These are phyloP conservation scores for Nemania sp. DNA, from an alignment of 2,329 filamentous ascomycete species.

Conservation along the genomic window DNA sequence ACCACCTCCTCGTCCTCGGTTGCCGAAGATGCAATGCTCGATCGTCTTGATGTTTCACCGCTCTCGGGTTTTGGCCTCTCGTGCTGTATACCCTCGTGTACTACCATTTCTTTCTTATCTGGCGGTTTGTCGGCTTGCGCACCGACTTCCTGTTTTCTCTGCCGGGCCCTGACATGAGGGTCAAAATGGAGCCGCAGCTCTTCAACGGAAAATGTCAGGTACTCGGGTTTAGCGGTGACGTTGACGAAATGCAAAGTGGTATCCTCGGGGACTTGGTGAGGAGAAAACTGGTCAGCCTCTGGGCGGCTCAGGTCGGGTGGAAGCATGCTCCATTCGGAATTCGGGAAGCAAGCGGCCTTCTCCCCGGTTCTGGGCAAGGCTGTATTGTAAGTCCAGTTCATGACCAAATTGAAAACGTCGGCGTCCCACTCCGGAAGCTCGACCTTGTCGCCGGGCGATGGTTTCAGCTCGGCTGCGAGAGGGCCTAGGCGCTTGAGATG, in stretches of 20 bases:
- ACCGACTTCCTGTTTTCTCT: too few species aligned
- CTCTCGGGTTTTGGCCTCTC: neutral
- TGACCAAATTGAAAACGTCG: conserved; percentile 9
- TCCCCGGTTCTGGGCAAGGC: neutral
- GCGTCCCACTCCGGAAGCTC: neutral
- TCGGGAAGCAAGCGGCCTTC: neutral
- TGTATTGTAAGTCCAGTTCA: conserved; percentile 2
- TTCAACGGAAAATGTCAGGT: conserved; percentile 3
- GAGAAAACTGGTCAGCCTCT: neutral
- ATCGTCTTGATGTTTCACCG: neutral
- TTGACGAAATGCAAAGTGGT: neutral
- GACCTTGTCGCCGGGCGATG: neutral
- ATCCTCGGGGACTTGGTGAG: neutral
- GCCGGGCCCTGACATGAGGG: too few species aligned
- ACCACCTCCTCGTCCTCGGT: neutral
- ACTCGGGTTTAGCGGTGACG: neutral
- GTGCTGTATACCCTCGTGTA: neutral
- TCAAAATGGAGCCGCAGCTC: conserved; percentile 4
- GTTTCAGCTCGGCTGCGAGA: neutral
- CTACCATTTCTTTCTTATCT: neutral
- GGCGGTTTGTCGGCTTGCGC: too few species aligned
- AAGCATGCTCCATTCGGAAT: neutral
- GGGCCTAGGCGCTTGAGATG: conserved; percentile 4
- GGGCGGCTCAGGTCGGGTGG: neutral
- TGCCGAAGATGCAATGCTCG: neutral